Evolutionary conservation across 148 eudicot genomes (phyloP), one percentile per base, ranked within the genome.

Genomic region (Silene latifolia): DNA sequence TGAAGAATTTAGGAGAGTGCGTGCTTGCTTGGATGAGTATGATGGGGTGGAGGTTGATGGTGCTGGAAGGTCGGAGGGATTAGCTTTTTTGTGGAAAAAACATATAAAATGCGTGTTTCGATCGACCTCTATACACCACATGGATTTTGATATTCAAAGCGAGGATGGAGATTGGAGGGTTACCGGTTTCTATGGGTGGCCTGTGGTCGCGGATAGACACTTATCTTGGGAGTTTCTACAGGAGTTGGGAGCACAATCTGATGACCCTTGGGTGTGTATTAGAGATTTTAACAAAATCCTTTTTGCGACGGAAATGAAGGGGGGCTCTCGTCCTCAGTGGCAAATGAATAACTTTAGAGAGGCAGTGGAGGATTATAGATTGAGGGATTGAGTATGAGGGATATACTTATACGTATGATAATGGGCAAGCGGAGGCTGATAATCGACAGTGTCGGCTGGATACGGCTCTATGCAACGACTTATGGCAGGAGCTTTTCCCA

Each of bases 321-420:
- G 29, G 1, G 29, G 29, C 1, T 27, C 29, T 1, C 29, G 29
- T 1, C 29, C 29, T 27, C 29, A 27, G 67, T 5, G 69, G 19
- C 76, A 61, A 3, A 74, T 74, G 67, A 46, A 7, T 0, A 17
- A 20, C 0, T 60, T 74, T 23, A 20, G 76, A 14, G 32, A 74
- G 3, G 65, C 67, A 14, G 14, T 74, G 0, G 76, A 74, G 5
- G 53, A 39, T 8, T 39, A 53, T 44, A 24, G 53, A 0, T 67
- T 67, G 12, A 18, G 12, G 7, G 71, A 67, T 0, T 2, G 29
- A 27, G 0, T 67, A 0, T 4, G 12, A 8, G 11, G 76, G 66
- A 0, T 63, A 74, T 10, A 39, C 20, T 0, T 74, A 39, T 5
- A 74, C 76, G 0, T 74, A 19, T 63, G 76, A 74, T 13, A 74